A percentile compares a stretch with the other conserved stretches of the same genome.
Conservation (phyloP, 2,329 filamentous ascomycete genomes). For the Capronia americana region DNA sequence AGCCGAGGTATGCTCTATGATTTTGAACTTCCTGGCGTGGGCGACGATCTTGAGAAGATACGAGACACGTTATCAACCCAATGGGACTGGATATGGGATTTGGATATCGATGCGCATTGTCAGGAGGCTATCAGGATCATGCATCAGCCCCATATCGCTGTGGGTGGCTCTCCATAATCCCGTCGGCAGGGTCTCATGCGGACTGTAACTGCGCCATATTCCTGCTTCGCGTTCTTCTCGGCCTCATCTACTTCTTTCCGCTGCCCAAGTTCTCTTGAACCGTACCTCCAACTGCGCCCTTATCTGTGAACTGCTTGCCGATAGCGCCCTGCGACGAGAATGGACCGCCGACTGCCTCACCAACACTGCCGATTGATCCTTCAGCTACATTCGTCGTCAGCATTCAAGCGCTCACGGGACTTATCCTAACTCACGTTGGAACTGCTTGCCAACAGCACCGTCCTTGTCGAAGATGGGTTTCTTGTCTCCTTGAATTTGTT, state of each 20-base stretch:
- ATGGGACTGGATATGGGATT: slow-evolving; percentile 21
- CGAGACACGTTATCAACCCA: neutral
- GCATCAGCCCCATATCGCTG: neutral
- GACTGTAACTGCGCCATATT: neutral
- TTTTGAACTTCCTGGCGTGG: slow-evolving; percentile 11
- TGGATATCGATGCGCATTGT: slow-evolving; percentile 18
- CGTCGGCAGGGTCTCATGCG: neutral
- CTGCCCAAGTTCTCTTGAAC: slow-evolving; percentile 40
- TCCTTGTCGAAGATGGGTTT: slow-evolving; percentile 36
- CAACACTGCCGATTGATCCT: slow-evolving; percentile 46
- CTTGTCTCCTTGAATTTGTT: slow-evolving; percentile 34
- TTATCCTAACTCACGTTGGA: slow-evolving; percentile 23
- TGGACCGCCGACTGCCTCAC: slow-evolving; percentile 10
- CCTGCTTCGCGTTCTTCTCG: neutral
- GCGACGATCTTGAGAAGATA: slow-evolving; percentile 5
- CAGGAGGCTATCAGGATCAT: slow-evolving; percentile 14
- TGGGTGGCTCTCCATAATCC: neutral
- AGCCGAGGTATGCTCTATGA: slow-evolving; percentile 8
- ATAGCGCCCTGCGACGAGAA: slow-evolving; percentile 46
- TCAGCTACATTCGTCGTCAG: slow-evolving; percentile 38
- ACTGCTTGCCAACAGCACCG: slow-evolving; percentile 30
- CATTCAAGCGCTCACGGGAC: neutral
- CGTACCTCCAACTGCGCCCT: slow-evolving; percentile 47
- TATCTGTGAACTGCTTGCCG: slow-evolving; percentile 48
- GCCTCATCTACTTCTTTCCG: slow-evolving; percentile 1